Conservation (phyloP, 352 stramenopile species). For the Phytophthora hybrid region DNA sequence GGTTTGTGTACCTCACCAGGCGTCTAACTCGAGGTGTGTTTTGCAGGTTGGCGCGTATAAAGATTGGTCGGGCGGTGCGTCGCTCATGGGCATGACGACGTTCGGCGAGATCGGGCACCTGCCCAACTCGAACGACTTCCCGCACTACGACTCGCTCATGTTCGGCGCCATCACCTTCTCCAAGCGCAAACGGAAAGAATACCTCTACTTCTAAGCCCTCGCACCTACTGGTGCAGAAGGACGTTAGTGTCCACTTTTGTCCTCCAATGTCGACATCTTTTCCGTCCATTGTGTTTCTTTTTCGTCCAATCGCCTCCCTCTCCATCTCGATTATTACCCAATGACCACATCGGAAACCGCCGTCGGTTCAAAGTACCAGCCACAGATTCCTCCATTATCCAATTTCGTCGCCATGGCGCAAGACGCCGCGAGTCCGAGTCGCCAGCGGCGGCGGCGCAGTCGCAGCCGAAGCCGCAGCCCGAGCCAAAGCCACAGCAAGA, state of each 20-base stretch:
- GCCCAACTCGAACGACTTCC: constrained; percentile 80
- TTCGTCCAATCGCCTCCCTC: constrained; percentile 24
- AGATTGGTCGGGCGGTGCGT: constrained; percentile 82
- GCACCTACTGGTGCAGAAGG: background rate
- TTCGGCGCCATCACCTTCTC: constrained; percentile 90
- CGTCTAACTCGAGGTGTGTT: background rate
- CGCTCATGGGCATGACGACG: constrained; percentile 89
- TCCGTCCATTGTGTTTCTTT: background rate
- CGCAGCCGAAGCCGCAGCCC: constrained; percentile 20
- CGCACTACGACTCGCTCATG: constrained; percentile 92
- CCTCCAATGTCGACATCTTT: constrained; percentile 17
- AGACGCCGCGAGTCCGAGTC: constrained; percentile 38
- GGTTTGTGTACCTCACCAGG: background rate
- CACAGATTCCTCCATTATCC: constrained; percentile 36
- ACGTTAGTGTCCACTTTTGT: constrained; percentile 29
- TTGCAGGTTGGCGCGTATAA: constrained; percentile 84
- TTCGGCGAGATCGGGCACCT: constrained; percentile 90
- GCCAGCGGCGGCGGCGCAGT: constrained; percentile 44
- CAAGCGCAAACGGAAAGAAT: constrained; percentile 84
- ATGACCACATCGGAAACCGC: constrained; percentile 23
- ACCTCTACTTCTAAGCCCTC: constrained; percentile 62
- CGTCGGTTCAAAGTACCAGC: constrained; percentile 28
- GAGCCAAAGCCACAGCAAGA: constrained; percentile 26
- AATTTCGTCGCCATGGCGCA: constrained; percentile 32
- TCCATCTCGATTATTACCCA: constrained; percentile 26